Evolutionary conservation across 2,329 filamentous ascomycete species (phyloP).

Genomic region (Phyllosticta ampelicida): DNA sequence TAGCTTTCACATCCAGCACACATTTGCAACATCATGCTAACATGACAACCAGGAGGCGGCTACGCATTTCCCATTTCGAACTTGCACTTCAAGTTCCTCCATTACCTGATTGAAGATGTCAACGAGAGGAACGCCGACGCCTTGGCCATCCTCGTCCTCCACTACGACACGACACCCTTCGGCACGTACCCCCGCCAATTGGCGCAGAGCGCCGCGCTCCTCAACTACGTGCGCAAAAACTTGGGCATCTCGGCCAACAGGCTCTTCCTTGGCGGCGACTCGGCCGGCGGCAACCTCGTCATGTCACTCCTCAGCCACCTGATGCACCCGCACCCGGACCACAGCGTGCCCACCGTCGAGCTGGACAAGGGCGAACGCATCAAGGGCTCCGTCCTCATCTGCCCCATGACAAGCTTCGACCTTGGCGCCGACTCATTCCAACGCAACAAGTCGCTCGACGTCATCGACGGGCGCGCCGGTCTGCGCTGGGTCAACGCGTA

Average conservation of each 20-base stretch:
- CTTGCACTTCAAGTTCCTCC: slow-evolving; percentile 1
- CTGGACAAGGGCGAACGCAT: background rate
- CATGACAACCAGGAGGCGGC: slow-evolving; percentile 1
- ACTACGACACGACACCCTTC: slow-evolving; percentile 18
- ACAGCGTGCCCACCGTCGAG: slow-evolving; percentile 1
- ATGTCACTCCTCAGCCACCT: slow-evolving; percentile 18
- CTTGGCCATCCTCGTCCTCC: slow-evolving; percentile 16
- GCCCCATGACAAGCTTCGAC: slow-evolving; percentile 1
- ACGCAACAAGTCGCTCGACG: background rate
- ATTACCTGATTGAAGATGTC: background rate
- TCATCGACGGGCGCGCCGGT: background rate
- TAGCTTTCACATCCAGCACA: background rate
- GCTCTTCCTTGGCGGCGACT: slow-evolving; percentile 13
- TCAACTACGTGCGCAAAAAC: slow-evolving; percentile 15
- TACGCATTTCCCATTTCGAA: background rate
- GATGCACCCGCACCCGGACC: slow-evolving; percentile 16
- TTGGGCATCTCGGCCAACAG: background rate
- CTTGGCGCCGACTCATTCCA: background rate
- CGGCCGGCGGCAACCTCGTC: slow-evolving; percentile 16
- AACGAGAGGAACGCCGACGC: background rate
- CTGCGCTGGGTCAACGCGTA: slow-evolving; percentile 2
- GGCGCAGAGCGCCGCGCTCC: slow-evolving; percentile 13
- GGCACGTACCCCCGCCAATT: slow-evolving; percentile 17
- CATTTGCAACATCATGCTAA: no score
- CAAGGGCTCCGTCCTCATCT: background rate